These are phyloP conservation scores for Fusarium guadeloupense DNA, from an alignment of 2,329 filamentous ascomycete genomes.

Conservation along the genomic window DNA sequence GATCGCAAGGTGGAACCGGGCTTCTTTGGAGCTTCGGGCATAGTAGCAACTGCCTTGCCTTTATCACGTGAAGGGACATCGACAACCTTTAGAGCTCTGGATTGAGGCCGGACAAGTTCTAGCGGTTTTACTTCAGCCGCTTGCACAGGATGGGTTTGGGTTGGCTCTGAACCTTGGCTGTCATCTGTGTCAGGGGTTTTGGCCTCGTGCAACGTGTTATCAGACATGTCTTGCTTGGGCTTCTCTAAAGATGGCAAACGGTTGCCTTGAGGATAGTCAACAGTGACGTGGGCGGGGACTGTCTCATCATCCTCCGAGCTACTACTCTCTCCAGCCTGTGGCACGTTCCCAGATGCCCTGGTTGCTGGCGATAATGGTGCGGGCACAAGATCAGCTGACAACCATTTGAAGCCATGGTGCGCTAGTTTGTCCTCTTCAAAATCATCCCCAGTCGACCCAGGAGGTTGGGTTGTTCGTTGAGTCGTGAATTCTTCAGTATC, in stretches of 20 bases:
- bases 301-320: conserved; percentile 6
- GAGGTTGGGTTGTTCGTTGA: neutral
- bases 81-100: conserved; percentile 22
- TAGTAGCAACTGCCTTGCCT: conserved; percentile 22
- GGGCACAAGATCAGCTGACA: neutral
- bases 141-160: conserved; percentile 7
- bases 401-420: neutral
- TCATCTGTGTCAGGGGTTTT: conserved; percentile 25
- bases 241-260: neutral
- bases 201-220: conserved; percentile 6
- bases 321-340: neutral
- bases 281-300: neutral
- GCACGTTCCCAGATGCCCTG: neutral
- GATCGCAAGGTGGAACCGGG: conserved; percentile 17
- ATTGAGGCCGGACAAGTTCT: conserved; percentile 10
- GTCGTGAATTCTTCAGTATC: neutral
- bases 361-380: neutral
- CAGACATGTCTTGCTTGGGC: conserved; percentile 2
- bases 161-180: conserved; percentile 10
- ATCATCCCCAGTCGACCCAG: neutral
- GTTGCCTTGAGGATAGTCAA: neutral
- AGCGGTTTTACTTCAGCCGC: conserved; percentile 15
- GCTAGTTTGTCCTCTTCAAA: neutral
- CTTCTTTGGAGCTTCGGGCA: conserved; percentile 21
- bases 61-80: conserved; percentile 32